A percentile compares a stretch with the other conserved stretches of the same genome.
These are phyloP conservation scores for Blastobotrys proliferans DNA, from an alignment of 1,139 yeast genomes.

Conservation along the genomic window DNA sequence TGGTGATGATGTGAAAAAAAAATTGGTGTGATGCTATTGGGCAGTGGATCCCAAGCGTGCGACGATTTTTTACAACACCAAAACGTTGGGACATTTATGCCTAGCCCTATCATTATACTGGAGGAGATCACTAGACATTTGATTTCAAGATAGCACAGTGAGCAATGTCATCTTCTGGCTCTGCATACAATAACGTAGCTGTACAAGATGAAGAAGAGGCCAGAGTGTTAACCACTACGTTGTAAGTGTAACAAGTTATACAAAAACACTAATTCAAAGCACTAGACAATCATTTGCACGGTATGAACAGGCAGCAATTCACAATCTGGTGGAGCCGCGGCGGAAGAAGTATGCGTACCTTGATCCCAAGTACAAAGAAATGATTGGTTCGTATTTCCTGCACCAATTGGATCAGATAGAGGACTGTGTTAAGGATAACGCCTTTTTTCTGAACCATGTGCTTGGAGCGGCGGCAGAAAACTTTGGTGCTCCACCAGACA, in stretches of 20 bases:
- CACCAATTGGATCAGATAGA: slow-evolving; percentile 44
- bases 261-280: neutral
- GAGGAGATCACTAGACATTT: no score
- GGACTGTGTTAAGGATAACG: slow-evolving; percentile 48
- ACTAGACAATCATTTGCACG: slow-evolving; percentile 24
- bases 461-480: slow-evolving; percentile 46
- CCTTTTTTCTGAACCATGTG: slow-evolving; percentile 42
- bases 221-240: slow-evolving; percentile 25
- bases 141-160: no score
- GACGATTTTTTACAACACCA: no score
- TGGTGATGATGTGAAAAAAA: no score
- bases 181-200: slow-evolving; percentile 8
- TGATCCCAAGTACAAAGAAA: slow-evolving; percentile 16
- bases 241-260: slow-evolving; percentile 19
- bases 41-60: neutral
- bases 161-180: no score
- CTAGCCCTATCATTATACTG: no score
- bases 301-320: slow-evolving; percentile 24
- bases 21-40: slow-evolving; percentile 6
- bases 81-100: no score
- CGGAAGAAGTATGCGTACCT: slow-evolving; percentile 22
- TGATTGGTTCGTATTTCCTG: slow-evolving; percentile 18
- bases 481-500: slow-evolving; percentile 51
- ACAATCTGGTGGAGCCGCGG: slow-evolving; percentile 26
- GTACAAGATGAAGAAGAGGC: slow-evolving; percentile 23